phyloP scores from a whole-genome alignment of 306 rosid genomes.

The Nissolia schottii region DNA sequence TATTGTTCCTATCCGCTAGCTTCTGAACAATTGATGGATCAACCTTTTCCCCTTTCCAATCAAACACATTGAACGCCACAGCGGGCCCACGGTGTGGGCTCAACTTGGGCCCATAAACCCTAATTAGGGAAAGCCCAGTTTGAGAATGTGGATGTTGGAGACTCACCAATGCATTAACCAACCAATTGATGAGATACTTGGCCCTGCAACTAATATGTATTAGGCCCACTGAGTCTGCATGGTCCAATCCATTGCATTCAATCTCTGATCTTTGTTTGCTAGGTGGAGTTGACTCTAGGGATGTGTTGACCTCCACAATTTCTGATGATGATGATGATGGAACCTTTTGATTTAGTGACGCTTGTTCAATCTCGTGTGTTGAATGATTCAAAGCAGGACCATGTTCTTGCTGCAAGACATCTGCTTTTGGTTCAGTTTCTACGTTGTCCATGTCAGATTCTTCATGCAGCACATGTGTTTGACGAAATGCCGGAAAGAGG shows the following conservation, averaged over 20 bases:
- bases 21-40: slow-evolving; percentile 56
- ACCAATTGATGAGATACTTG: slow-evolving; percentile 55
- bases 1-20: slow-evolving; percentile 52
- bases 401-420: background rate
- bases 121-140: slow-evolving; percentile 37
- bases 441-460: background rate
- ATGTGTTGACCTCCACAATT: slow-evolving; percentile 19
- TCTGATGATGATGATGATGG: slow-evolving; percentile 27
- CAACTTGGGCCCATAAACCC: slow-evolving; percentile 56
- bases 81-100: slow-evolving; percentile 48
- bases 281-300: slow-evolving; percentile 17
- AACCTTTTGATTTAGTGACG: background rate
- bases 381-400: background rate
- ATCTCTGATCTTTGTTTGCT: slow-evolving; percentile 17
- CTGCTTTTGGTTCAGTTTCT: background rate
- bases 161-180: slow-evolving; percentile 51
- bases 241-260: slow-evolving; percentile 57
- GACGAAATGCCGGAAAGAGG: slow-evolving; percentile 34
- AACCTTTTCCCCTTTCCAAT: slow-evolving; percentile 74
- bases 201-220: slow-evolving; percentile 39
- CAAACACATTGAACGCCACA: slow-evolving; percentile 66
- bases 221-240: slow-evolving; percentile 60
- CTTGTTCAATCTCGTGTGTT: background rate
- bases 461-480: slow-evolving; percentile 7
- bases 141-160: slow-evolving; percentile 54